Evolutionary conservation across 768 basidiomycete genomes (phyloP), one percentile per base, ranked within the genome.

Genomic region (Chalciporus sphaerocephalus): DNA sequence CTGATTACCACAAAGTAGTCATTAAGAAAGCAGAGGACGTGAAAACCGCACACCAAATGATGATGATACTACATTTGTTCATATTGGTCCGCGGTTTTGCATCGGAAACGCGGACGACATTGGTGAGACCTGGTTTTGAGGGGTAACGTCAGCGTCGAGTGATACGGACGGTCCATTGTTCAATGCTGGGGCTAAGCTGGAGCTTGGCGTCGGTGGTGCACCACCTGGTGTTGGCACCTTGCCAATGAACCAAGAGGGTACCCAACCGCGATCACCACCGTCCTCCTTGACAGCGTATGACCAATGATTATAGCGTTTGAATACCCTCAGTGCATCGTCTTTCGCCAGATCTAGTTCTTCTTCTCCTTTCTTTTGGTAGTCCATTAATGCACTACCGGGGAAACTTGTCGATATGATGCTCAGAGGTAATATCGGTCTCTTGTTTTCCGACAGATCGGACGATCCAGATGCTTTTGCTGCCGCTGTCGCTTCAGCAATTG

Each of bases 241-340:
- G 42, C 93, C 92, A 50, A 95, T 92, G 62, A 91, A 95, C 95
- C 95, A 98, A 18, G 91, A 92, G 6, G 94, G 94, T 18, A 96
- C 92, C 95, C 95, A 98, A 28, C 95, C 95, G 51, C 95, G 81
- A 66, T 92, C 88, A 35, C 95, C 95, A 17, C 84, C 83, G 12
- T 88, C 85, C 60, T 96, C 90, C 67, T 94, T 93, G 59, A 97
- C 92, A 52, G 91, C 91, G 69, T 92, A 93, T 65, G 88, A 91
- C 92, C 94, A 97, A 68, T 97, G 93, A 50, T 95, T 96, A 64
- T 98, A 98, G 52, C 94, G 79, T 73, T 98, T 98, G 71, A 97
- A 96, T 33, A 99, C 94, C 53, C 92, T 75, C 52, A 99, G 59
- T 17, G 80, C 70, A 61, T 97, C 92, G 54, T 94, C 93, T 63